Evolutionary conservation across 805 yeast genomes (phyloP).

Genomic region (Candida dajiaensis): DNA sequence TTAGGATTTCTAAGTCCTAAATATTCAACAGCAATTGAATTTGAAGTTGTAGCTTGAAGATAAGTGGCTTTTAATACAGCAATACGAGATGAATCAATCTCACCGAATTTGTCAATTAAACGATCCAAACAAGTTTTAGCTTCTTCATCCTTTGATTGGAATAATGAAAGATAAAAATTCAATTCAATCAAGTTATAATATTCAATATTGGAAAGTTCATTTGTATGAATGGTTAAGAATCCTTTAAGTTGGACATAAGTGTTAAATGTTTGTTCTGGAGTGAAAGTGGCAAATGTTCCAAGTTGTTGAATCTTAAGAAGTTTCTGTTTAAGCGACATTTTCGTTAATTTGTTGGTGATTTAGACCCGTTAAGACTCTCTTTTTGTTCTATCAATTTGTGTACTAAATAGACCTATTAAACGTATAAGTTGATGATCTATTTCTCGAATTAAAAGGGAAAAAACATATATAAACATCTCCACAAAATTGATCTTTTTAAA

Average conservation of each 20-base stretch:
- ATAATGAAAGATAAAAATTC: conserved; percentile 59
- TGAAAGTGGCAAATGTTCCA: conserved; percentile 43
- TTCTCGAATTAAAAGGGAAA: no score
- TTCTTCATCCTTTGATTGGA: conserved; percentile 59
- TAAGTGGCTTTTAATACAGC: conserved; percentile 49
- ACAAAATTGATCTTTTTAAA: not conserved
- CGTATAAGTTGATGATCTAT: no score
- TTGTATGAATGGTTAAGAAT: conserved; percentile 20
- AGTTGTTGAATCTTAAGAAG: conserved; percentile 44
- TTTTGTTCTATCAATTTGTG: no score
- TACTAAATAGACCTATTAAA: no score
- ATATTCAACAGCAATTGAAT: conserved; percentile 29
- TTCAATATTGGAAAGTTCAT: conserved; percentile 29
- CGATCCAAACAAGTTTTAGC: conserved; percentile 64
- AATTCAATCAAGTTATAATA: conserved; percentile 60
- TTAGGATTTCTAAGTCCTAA: conserved; percentile 25
- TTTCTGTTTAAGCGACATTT: conserved; percentile 30
- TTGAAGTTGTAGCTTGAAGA: conserved; percentile 43
- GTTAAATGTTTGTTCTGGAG: conserved; percentile 36
- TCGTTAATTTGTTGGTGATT: not conserved
- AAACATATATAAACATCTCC: not conserved
- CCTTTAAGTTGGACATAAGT: conserved; percentile 33
- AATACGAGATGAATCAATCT: conserved; percentile 48
- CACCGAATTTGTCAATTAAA: conserved; percentile 62
- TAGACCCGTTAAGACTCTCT: no score